Base-by-base conservation (phyloP, 2,329 filamentous ascomycete genomes). In the Apiospora rasikravindrae region DNA sequence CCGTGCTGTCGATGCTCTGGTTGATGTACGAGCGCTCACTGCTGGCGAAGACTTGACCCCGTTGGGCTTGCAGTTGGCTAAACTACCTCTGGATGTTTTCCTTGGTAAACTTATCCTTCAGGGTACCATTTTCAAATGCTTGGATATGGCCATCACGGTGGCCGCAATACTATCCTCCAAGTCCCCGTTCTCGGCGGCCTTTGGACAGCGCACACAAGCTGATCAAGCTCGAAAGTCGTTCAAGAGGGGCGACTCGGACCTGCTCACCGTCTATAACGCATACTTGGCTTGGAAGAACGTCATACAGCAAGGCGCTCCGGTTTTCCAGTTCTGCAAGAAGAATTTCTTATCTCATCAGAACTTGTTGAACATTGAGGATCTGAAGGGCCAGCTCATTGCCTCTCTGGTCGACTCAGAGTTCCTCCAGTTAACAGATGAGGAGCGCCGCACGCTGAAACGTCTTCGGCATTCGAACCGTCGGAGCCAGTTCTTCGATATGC, bases 121-220 rank as follows among this genome's bases (percentile, higher is more conserved):
- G 47, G 94, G 95, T 0, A 91, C 91, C 5, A 90, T 97, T 51
- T 98, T 98, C 84, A 93, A 92, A 78, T 98, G 96, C 78, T 87
- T 98, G 4, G 96, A 99, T 82, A 95, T 96, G 81, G 91, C 94
- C 22, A 89, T 98, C 70, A 98, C 95, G 2, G 93, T 97, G 71
- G 96, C 97, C 8, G 96, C 96, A 10, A 96, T 98, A 37, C 84
- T 99, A 0, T 98, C 95, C 1, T 97, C 95, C 40, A 99, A 98
- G 80, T 97, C 95, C 0, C 96, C 96, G 0, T 98, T 98, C 80
- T 88, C 96, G 0, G 93, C 93, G 2, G 93, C 95, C 0, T 94
- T 98, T 81, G 94, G 94, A 2, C 93, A 95, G 67, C 91, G 93
- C 69, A 88, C 91, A 53, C 94, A 97, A 79, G 94, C 94, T 47